Evolutionary conservation across 345 rosid genomes (phyloP), one percentile per base, ranked within the genome.

Genomic region (Noccaea caerulescens): DNA sequence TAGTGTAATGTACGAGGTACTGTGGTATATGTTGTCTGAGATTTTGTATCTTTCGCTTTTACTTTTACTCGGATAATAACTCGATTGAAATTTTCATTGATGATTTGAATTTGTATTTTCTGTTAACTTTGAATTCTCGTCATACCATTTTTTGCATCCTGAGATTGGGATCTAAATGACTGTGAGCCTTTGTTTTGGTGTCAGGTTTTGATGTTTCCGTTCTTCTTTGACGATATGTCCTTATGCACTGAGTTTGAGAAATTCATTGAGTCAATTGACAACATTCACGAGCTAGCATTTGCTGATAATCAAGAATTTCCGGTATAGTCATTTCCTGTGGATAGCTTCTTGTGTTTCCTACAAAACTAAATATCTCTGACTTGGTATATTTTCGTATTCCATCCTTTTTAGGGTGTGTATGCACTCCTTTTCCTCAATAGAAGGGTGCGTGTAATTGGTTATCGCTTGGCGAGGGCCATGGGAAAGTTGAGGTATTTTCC

Each of bases 141-240:
- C 36, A 11, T 58, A 10, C 41, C 52, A 6, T 12, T 57, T 36
- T 54, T 68, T 23, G 23, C 42, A 52, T 52, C 63, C 6, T 44
- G 51, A 30, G 63, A 27, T 50, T 70, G 44, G 30, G 53, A 27
- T 42, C 66, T 23, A 36, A 36, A 27, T 44, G 30, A 59, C 67
- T 50, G 18, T 61, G n/a, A 51, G 57, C 44, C 55, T 62, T 53
- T 53, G 6, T 73, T 73, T 42, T 64, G 54, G 27, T 69, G 37
- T 47, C 87, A 94, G 99, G 95, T 94, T 76, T 85, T 94, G 87
- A 94, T 91, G 99, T 88, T 82, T 85, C 99, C 99, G 23, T 52
- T 80, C 72, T 82, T 91, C 77, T 80, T 94, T 67, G 91, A 91
- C 78, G 95, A 91, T 69, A 84, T 80, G 76, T 84, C 87, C 20